Evolutionary conservation across 2,329 filamentous ascomycete species (phyloP).

Genomic region (Helicocarpus griseus): DNA sequence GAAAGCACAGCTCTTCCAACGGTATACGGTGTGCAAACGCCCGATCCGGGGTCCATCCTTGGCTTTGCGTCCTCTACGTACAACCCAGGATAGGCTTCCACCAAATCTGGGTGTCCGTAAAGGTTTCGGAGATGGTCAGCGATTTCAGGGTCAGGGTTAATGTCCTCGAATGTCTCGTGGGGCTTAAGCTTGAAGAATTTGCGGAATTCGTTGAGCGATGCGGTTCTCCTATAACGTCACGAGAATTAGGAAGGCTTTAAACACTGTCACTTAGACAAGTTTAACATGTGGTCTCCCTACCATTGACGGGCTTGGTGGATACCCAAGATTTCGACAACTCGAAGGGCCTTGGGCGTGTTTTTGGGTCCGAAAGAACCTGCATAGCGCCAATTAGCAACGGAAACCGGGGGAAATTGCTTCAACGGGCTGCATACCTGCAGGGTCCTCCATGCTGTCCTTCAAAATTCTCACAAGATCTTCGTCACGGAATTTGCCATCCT

Average conservation of each 20-base stretch:
- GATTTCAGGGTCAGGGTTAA: constrained; percentile 48
- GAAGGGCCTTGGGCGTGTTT: constrained; percentile 62
- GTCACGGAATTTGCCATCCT: constrained; percentile 55
- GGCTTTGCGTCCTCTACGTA: constrained; percentile 36
- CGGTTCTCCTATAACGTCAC: constrained; percentile 15
- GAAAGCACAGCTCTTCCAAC: constrained; percentile 29
- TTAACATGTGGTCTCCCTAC: constrained; percentile 22
- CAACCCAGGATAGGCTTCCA: constrained; percentile 60
- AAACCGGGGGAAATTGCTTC: neutral
- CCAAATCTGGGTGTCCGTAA: constrained; percentile 55
- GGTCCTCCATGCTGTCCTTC: constrained; percentile 54
- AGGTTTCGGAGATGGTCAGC: constrained; percentile 46
- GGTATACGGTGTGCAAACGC: constrained; percentile 27
- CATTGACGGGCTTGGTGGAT: constrained; percentile 67
- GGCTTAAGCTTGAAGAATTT: constrained; percentile 51
- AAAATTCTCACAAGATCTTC: constrained; percentile 59
- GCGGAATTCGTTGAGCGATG: constrained; percentile 45
- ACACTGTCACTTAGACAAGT: neutral
- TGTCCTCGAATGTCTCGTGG: constrained; percentile 49
- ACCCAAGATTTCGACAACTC: constrained; percentile 65
- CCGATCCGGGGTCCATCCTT: constrained; percentile 24
- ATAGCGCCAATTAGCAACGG: neutral
- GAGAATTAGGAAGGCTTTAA: neutral
- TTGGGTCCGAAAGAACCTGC: constrained; percentile 55
- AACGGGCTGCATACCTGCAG: constrained; percentile 38